Evolutionary conservation across 1,284 basidiomycete genomes (phyloP), one percentile per base, ranked within the genome.

Genomic region (Lignosus rhinocerotis): DNA sequence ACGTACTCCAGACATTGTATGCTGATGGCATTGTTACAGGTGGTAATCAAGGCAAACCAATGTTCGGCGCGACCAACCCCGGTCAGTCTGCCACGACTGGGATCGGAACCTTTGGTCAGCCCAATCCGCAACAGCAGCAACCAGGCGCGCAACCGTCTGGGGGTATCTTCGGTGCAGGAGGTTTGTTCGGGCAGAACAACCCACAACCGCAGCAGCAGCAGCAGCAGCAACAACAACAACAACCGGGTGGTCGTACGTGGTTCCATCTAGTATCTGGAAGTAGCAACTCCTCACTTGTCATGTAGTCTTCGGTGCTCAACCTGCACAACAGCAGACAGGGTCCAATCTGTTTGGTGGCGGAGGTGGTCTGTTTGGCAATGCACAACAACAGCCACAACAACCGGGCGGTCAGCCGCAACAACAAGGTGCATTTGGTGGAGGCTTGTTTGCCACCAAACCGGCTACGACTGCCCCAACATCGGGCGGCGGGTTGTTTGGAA

Each of bases 401-500:
- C 57, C 56, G 33, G 59, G 53, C 19, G 41, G 51, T 6, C 55
- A 61, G 43, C 60, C 55, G 67, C 64, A 71, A 66, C 71, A 74
- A 46, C 76, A 70, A 66, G 63, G 54, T 61, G 68, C 58, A 52
- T 73, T 67, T 57, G 62, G 64, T 9, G 67, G 70, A 36, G 62
- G 66, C 21, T 48, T 74, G 6, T 73, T 75, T 53, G 70, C 69
- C 9, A 54, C 62, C 54, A 72, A 77, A 55, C 70, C 77, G 30
- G 55, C 73, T 36, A 54, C 61, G 19, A 69, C 72, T 14, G 43
- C 69, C 5, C 61, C 61, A 10, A 56, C 59, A 17, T 41, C 55
- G 14, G 73, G 76, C 30, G 75, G 75, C 47, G 72, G 85, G 9
- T 83, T 84, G 61, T 79, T 79, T 25, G 53, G 69, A 63, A 58